Evolutionary conservation across 495 filamentous ascomycete genomes (phyloP), one percentile per base, ranked within the genome.

Genomic region (Rhizodiscina lignyota): DNA sequence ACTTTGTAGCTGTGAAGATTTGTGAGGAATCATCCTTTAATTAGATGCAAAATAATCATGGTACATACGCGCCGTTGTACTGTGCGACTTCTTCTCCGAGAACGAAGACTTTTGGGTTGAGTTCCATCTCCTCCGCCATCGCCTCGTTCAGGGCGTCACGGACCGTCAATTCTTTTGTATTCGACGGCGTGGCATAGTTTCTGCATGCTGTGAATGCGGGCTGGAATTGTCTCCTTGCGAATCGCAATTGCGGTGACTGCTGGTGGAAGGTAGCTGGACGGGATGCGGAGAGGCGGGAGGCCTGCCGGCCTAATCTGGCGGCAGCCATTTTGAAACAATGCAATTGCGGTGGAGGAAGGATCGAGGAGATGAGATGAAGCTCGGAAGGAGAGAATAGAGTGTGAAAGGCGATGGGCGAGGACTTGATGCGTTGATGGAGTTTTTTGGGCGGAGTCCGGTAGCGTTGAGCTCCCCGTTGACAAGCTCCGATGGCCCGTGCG

Each of bases 31-130:
- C n/a, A n/a, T n/a, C n/a, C n/a, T n/a, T n/a, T n/a, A n/a, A n/a
- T n/a, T n/a, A n/a, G n/a, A n/a, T n/a, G n/a, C n/a, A n/a, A n/a
- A n/a, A n/a, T n/a, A n/a, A n/a, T n/a, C n/a, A n/a, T n/a, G n/a
- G n/a, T 26, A 59, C 72, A 58, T 61, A 78, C 70, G 89, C 89
- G 67, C 89, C 89, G 58, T 97, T 94, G 63, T 96, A 97, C 63
- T 97, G 89, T 48, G 89, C 89, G 42, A 97, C 91, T 65, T 97
- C 89, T 66, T 97, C 89, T 37, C 89, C 89, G 45, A 97, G 54
- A 46, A 97, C 66, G 64, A 92, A 94, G 40, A 93, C 85, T 68
- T 93, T 96, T 39, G 70, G 62, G 61, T 97, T 92, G 55, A 60
- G 52, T 68, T 96, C 89, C 60, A 97, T 68, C 68, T 97, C 89